phyloP scores from a whole-genome alignment of 2,329 filamentous ascomycete species.

The Colletotrichum tamarilloi region DNA sequence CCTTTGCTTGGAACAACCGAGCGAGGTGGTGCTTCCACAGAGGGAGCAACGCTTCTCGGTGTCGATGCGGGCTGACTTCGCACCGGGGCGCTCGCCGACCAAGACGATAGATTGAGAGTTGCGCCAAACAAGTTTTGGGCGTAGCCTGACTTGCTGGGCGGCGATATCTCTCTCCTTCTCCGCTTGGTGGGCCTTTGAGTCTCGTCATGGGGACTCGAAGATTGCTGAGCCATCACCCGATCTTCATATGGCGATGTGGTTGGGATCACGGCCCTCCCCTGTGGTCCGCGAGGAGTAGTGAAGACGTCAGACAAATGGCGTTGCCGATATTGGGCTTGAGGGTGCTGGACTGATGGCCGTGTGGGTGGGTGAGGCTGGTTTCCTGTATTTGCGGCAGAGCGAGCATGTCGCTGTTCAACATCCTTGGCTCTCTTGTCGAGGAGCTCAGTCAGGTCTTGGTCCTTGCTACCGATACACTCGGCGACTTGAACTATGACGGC shows the following conservation, averaged over 20 bases:
- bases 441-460: conserved; percentile 83
- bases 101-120: conserved; percentile 50
- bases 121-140: conserved; percentile 63
- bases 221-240: conserved; percentile 49
- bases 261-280: conserved; percentile 61
- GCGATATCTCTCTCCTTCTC: conserved; percentile 49
- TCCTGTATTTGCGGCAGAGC: conserved; percentile 42
- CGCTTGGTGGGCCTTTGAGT: conserved; percentile 51
- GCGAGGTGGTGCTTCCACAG: neutral
- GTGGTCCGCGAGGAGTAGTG: conserved; percentile 64
- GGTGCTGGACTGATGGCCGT: conserved; percentile 22
- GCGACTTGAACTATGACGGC: conserved; percentile 83
- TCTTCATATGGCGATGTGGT: conserved; percentile 75
- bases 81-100: conserved; percentile 20
- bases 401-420: conserved; percentile 59
- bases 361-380: conserved; percentile 38
- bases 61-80: conserved; percentile 6
- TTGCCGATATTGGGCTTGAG: conserved; percentile 46
- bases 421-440: conserved; percentile 76
- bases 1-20: neutral
- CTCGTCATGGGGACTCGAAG: conserved; percentile 38
- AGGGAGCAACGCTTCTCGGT: neutral
- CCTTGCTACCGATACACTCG: conserved; percentile 76
- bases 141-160: conserved; percentile 59
- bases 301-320: conserved; percentile 63